phyloP scores from a whole-genome alignment of 192 early-diverging fungal species.

The Dispira parvispora region DNA sequence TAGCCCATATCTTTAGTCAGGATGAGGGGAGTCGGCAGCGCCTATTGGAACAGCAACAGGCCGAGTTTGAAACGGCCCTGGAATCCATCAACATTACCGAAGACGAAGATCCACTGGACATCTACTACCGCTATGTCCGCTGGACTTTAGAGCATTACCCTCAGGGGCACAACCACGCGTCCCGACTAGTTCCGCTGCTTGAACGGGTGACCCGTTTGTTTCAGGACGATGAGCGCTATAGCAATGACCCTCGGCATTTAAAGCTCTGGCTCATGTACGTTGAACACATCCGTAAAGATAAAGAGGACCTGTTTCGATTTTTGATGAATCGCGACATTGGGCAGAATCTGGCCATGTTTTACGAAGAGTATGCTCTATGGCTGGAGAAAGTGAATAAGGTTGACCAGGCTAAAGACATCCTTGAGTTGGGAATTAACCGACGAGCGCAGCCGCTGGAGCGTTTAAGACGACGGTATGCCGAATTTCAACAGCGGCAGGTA shows the following conservation, averaged over 20 bases:
- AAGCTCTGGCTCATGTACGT: constrained; percentile 45
- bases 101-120: constrained; percentile 37
- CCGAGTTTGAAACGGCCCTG: constrained; percentile 21
- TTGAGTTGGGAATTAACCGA: constrained; percentile 42
- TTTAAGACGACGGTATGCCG: constrained; percentile 34
- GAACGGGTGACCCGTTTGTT: constrained; percentile 29
- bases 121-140: constrained; percentile 35
- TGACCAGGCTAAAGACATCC: constrained; percentile 38
- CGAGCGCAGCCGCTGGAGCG: constrained; percentile 51
- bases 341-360: constrained; percentile 37
- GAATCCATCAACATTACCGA: constrained; percentile 16
- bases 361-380: constrained; percentile 54
- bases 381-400: constrained; percentile 33
- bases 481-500: constrained; percentile 35
- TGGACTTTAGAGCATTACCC: constrained; percentile 47
- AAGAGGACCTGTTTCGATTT: constrained; percentile 59
- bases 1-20: constrained; percentile 22
- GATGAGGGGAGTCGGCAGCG: constrained; percentile 8
- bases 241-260: constrained; percentile 38
- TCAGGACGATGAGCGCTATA: constrained; percentile 33
- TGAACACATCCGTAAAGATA: constrained; percentile 23
- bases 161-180: constrained; percentile 31
- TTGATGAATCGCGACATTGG: constrained; percentile 59
- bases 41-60: constrained; percentile 19
- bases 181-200: constrained; percentile 30